Evolutionary conservation across 352 stramenopile genomes (phyloP), one percentile per base, ranked within the genome.

Genomic region (Globisporangium spiculum): DNA sequence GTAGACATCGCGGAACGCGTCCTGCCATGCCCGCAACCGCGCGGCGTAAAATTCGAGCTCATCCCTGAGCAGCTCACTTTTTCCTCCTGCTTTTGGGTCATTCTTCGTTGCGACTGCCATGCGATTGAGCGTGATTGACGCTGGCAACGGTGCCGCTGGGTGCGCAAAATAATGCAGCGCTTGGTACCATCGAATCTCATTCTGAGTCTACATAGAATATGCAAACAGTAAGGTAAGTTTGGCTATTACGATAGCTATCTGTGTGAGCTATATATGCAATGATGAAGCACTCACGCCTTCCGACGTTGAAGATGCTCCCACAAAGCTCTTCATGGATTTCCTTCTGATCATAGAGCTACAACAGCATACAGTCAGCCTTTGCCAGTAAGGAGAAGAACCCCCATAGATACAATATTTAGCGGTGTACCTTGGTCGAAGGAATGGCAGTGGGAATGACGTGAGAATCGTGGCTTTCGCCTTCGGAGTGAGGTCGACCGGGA

Each of bases 111-210:
- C 48, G n/a, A 58, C 57, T 20, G 66, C 68, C 30, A 82, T 69
- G 54, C 76, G 76, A 41, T 75, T 83, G n/a, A 83, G 57, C 18
- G 80, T 73, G n/a, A 90, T 71, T 10, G 74, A 90, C 14, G 77
- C 65, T 10, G 86, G 84, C 2, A 92, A 61, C 0, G 81, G 44
- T 4, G 83, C 72, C 30, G 79, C 83, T 10, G 86, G 86, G 44
- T 92, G 77, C n/a, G 77, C 68, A 54, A 88, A 94, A 62, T 91
- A 92, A 34, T 84, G 79, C 52, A 90, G 73, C 7, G 82, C 79
- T 34, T 78, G 72, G 8, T 91, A 76, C 86, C 86, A 94, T 46
- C 73, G 80, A n/a, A 88, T 67, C 10, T 76, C 75, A 61, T 72
- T 61, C 50, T 63, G 65, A 53, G 16, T 24, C 27, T 44, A 18